Evolutionary conservation across 192 early-diverging fungal species (phyloP), one percentile per base, ranked within the genome.

Genomic region (Podila epicladia): DNA sequence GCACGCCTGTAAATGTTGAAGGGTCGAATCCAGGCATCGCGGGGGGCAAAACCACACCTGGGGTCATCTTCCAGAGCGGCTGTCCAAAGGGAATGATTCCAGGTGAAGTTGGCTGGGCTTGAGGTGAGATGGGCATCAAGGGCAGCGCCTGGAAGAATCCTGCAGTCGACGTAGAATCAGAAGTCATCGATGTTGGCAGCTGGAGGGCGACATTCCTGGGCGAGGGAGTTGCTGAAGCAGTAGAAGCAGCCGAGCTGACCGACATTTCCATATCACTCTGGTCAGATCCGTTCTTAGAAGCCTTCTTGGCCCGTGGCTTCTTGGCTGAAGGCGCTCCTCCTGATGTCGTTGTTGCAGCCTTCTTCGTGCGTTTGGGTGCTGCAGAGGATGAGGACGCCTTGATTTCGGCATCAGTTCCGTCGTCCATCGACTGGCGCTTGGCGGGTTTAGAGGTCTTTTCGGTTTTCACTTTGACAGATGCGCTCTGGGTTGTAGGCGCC

Each of bases 181-280:
- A 53, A 5, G 33, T 31, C 9, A 58, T 24, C 17, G 69, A 74
- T 6, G 64, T 33, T 31, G 79, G 69, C 17, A 75, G 41, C 3
- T 65, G 68, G 58, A 74, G 60, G 48, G 77, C 58, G 26, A 69
- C 24, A 5, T 71, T 73, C 67, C 68, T 71, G 17, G 77, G 77
- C 4, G 76, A 79, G 24, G 76, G 75, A 12, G 82, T 74, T 17
- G 26, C 41, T 15, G 74, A 69, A 7, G 69, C 49, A 9, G 63
- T 55, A 4, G 82, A 79, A 3, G 41, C 64, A 11, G 73, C 57
- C 28, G 69, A 71, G 35, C 73, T 66, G 51, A 67, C 33, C 11
- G 77, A 68, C 71, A 80, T 80, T 28, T 80, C 77, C 71, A 73
- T 72, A 48, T 80, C 77, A 58, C 71, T 73, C 65, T 80, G 77